phyloP scores from a whole-genome alignment of 805 yeast genomes.

The Jamesozyma piceae region DNA sequence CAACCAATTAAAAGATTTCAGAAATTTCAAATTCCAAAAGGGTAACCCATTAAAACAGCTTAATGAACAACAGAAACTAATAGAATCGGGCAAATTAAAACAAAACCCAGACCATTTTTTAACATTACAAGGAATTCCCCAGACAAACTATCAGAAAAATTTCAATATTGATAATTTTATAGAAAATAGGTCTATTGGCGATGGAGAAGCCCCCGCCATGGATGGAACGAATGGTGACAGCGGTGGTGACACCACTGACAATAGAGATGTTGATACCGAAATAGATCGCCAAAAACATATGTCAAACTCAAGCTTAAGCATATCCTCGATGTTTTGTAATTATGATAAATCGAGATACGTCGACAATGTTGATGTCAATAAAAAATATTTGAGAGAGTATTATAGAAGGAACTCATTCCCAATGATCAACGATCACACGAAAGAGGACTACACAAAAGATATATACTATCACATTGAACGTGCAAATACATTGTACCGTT shows the following conservation, averaged over 20 bases:
- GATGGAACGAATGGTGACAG: neutral
- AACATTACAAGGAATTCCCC: neutral
- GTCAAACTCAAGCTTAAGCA: neutral
- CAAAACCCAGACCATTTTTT: neutral
- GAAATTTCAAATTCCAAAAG: slow-evolving; percentile 11
- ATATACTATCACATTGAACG: neutral
- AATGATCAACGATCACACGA: slow-evolving; percentile 7
- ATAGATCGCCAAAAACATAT: neutral
- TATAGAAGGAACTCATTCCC: slow-evolving; percentile 23
- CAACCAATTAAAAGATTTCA: slow-evolving; percentile 12
- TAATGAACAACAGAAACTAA: slow-evolving; percentile 7
- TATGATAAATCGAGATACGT: slow-evolving; percentile 4
- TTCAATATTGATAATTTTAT: slow-evolving; percentile 3
- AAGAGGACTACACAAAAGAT: neutral
- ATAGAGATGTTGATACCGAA: neutral
- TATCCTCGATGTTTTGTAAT: slow-evolving; percentile 8
- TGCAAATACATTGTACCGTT: slow-evolving; percentile 10
- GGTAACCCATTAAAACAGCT: slow-evolving; percentile 21
- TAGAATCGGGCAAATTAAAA: neutral
- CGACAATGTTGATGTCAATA: slow-evolving; percentile 1
- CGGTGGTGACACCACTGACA: neutral
- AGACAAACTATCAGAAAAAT: neutral
- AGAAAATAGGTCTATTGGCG: slow-evolving; percentile 1
- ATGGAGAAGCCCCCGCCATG: neutral
- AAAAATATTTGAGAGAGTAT: slow-evolving; percentile 19